These are phyloP conservation scores for Vanrija pseudolonga DNA, from an alignment of 1,284 basidiomycete genomes.

Conservation along the genomic window DNA sequence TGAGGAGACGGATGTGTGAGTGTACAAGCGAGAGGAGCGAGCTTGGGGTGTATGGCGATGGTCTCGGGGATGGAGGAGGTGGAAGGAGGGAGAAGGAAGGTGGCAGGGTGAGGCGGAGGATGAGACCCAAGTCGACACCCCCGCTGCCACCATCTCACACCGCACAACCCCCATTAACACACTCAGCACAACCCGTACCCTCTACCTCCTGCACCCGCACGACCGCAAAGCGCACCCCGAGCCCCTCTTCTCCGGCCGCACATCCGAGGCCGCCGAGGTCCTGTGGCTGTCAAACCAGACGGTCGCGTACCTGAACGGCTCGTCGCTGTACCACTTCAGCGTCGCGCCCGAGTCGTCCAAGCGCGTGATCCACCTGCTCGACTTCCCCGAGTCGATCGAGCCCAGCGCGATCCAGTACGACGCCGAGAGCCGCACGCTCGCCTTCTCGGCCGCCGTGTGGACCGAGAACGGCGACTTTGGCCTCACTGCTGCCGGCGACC, in stretches of 20 bases:
- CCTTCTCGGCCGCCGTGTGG: conserved; percentile 73
- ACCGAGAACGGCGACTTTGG: conserved; percentile 63
- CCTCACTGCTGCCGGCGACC: conserved; percentile 63
- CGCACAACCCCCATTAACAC: neutral
- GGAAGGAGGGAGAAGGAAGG: too few species aligned
- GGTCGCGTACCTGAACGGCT: conserved; percentile 45
- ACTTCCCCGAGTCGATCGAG: conserved; percentile 53
- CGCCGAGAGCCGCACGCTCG: conserved; percentile 25
- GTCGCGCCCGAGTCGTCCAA: conserved; percentile 5
- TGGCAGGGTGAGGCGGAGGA: neutral
- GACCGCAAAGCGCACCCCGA: neutral
- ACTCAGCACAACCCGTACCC: conserved; percentile 62
- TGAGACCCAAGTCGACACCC: too few species aligned
- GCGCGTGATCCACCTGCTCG: conserved; percentile 20
- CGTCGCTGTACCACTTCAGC: conserved; percentile 22
- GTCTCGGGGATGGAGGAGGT: too few species aligned
- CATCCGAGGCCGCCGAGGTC: conserved; percentile 23
- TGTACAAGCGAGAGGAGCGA: conserved; percentile 12
- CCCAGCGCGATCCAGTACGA: conserved; percentile 64
- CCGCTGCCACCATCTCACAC: neutral
- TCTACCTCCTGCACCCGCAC: conserved; percentile 52
- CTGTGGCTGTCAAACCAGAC: conserved; percentile 42
- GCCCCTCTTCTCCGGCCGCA: conserved; percentile 26
- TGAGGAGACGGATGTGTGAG: conserved; percentile 66
- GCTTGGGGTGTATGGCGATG: neutral